Percentiles rank a stretch among this genome's conserved stretches.
These are phyloP conservation scores for Suillus subaureus DNA, from an alignment of 768 basidiomycete genomes.

Conservation along the genomic window DNA sequence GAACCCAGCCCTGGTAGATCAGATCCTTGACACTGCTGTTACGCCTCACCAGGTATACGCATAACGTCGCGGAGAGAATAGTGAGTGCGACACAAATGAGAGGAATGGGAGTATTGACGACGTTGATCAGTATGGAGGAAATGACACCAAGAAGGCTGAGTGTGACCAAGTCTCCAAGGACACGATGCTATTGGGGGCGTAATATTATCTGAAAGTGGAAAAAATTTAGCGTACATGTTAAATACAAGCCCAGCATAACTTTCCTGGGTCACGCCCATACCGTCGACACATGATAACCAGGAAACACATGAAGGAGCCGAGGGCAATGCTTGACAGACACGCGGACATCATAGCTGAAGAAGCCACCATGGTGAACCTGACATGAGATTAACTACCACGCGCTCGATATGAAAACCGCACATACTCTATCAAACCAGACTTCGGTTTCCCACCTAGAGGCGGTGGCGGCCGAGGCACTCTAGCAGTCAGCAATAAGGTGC, in stretches of 20 bases:
- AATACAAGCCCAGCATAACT: slow-evolving; percentile 15
- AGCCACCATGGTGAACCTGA: slow-evolving; percentile 76
- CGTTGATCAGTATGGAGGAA: slow-evolving; percentile 70
- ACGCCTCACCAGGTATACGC: slow-evolving; percentile 56
- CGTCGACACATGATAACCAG: slow-evolving; percentile 79
- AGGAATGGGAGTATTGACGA: slow-evolving; percentile 67
- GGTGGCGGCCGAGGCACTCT: slow-evolving; percentile 27
- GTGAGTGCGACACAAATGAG: slow-evolving; percentile 53
- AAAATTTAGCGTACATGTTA: background rate
- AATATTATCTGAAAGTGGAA: slow-evolving; percentile 73
- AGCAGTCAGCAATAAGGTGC: slow-evolving; percentile 11
- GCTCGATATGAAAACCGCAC: slow-evolving; percentile 10
- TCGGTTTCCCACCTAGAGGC: slow-evolving; percentile 31
- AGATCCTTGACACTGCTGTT: slow-evolving; percentile 75
- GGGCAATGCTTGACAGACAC: slow-evolving; percentile 70
- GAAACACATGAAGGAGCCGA: slow-evolving; percentile 92
- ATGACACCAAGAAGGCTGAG: slow-evolving; percentile 78
- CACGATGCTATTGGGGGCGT: slow-evolving; percentile 92
- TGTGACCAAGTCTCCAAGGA: slow-evolving; percentile 90
- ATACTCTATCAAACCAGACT: slow-evolving; percentile 44
- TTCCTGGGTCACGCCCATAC: slow-evolving; percentile 84
- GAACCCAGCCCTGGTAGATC: slow-evolving; percentile 85
- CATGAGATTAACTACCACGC: slow-evolving; percentile 11
- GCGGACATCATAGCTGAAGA: slow-evolving; percentile 82
- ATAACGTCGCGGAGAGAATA: slow-evolving; percentile 50